Base-by-base conservation (phyloP, 2,329 filamentous ascomycete species). In the Uncinocarpus reesii region DNA sequence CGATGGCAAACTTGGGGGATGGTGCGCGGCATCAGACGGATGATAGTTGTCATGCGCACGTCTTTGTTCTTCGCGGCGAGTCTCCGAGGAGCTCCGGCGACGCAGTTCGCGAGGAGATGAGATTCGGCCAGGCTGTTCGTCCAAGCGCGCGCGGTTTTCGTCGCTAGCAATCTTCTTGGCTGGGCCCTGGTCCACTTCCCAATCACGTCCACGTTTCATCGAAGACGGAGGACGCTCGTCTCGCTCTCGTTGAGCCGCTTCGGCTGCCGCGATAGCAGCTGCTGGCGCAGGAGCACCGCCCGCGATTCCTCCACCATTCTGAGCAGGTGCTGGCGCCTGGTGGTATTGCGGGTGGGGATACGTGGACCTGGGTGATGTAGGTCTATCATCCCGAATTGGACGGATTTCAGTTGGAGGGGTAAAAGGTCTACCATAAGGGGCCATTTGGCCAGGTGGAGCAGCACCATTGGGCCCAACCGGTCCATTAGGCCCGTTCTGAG, bases 11-110 rank as follows among this genome's bases (percentile, higher is more conserved):
- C 76, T 77, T 26, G 75, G 81, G 20, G 83, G 82, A 61, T 94
- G 89, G 61, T 95, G 89, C 2, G 89, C 88, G 47, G 87, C 86
- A 65, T 95, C 88, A 0, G 89, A 95, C 3, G 90, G 88, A 63
- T 95, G 86, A 60, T 95, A 95, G 48, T 76, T 81, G 46, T 92
- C 85, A 53, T 81, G 83, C 26, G 76, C 77, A 48, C 85, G 81
- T 44, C 85, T 83, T 57, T 83, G 77, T 26, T 85, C 81, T 45
- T 78, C 76, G 29, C 82, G 80, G 47, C 80, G 77, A 42, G 72
- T 72, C 59, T 86, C 83, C 0, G 84, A 86, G 7, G 87, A 89
- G 62, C 84, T 86, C 49, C 86, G 85, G 48, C 84, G 84, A 55
- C 83, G 84, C 29, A 73, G 70, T 49, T 84, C 79, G 13, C 76